These are phyloP conservation scores for Apiotrichum akiyoshidainum DNA, from an alignment of 1,284 basidiomycete genomes.

Conservation along the genomic window DNA sequence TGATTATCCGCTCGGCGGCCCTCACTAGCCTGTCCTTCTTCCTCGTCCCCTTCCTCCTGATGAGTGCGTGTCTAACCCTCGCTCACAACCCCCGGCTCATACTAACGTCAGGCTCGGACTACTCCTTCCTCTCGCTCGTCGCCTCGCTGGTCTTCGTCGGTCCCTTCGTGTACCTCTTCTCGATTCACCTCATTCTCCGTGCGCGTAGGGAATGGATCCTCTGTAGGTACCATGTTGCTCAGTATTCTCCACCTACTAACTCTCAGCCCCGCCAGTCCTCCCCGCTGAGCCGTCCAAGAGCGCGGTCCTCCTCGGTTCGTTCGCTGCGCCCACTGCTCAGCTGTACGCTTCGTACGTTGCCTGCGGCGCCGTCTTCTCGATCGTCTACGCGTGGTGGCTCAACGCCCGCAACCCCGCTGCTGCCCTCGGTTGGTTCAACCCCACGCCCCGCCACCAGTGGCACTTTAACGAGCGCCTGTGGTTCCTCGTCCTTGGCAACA, in stretches of 20 bases:
- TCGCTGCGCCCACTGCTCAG: conserved; percentile 20
- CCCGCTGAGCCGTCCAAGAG: conserved; percentile 12
- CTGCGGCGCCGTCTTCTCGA: conserved; percentile 21
- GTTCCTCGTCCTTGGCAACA: conserved; percentile 38
- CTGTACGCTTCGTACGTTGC: conserved; percentile 26
- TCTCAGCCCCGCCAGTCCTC: conserved; percentile 18
- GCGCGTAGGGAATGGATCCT: conserved; percentile 30
- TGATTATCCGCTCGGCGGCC: conserved; percentile 15
- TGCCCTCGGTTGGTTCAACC: conserved; percentile 21
- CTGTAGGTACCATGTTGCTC: conserved; percentile 22
- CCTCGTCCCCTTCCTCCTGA: conserved; percentile 18
- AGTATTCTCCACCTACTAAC: neutral
- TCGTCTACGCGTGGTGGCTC: conserved; percentile 19
- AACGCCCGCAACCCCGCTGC: conserved; percentile 12
- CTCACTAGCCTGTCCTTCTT: conserved; percentile 16
- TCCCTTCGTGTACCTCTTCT: conserved; percentile 59
- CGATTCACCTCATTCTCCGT: conserved; percentile 53
- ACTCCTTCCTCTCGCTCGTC: conserved; percentile 7
- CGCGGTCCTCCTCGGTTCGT: conserved; percentile 20
- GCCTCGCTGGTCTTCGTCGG: conserved; percentile 19
- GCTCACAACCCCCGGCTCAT: neutral
- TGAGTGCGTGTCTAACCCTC: conserved; percentile 3
- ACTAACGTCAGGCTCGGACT: conserved; percentile 7
- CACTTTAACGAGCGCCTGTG: conserved; percentile 47
- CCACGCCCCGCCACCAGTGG: conserved; percentile 39